Conservation (phyloP, 345 rosid species). For the Eucalyptus marginata region DNA sequence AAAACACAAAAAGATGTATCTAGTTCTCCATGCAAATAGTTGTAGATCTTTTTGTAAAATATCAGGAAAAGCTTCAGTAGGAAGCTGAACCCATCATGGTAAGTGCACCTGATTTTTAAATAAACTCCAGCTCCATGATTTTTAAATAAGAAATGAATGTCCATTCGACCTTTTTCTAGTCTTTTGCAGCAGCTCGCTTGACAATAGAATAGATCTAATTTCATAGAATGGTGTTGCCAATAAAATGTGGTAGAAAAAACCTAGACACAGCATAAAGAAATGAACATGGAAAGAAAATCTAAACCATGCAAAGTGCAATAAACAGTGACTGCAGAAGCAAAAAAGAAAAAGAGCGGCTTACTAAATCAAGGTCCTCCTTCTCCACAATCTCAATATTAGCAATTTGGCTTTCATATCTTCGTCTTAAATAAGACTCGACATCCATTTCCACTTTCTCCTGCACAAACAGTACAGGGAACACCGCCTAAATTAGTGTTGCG, state of each 20-base stretch:
- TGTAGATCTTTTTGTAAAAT: background rate
- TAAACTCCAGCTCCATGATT: background rate
- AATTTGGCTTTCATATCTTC: conserved; percentile 77
- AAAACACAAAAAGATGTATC: background rate
- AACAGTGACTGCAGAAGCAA: background rate
- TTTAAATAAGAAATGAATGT: background rate
- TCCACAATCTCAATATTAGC: conserved; percentile 58
- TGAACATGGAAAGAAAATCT: background rate
- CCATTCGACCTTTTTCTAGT: background rate
- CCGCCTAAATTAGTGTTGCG: background rate
- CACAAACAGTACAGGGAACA: background rate
- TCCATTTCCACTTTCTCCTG: conserved; percentile 83
- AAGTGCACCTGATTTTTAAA: background rate
- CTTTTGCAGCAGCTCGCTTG: background rate
- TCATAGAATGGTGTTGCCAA: background rate
- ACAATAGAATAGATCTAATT: background rate
- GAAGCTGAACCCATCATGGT: background rate
- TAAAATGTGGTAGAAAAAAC: background rate
- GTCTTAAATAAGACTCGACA: conserved; percentile 77
- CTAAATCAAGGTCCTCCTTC: conserved; percentile 91
- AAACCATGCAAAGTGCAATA: background rate
- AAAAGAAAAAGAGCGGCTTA: conserved; percentile 11
- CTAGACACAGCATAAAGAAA: background rate
- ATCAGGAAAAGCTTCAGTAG: background rate
- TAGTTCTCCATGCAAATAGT: background rate